These are phyloP conservation scores for Talaromyces proteolyticus DNA, from an alignment of 495 filamentous ascomycete species.

Conservation along the genomic window DNA sequence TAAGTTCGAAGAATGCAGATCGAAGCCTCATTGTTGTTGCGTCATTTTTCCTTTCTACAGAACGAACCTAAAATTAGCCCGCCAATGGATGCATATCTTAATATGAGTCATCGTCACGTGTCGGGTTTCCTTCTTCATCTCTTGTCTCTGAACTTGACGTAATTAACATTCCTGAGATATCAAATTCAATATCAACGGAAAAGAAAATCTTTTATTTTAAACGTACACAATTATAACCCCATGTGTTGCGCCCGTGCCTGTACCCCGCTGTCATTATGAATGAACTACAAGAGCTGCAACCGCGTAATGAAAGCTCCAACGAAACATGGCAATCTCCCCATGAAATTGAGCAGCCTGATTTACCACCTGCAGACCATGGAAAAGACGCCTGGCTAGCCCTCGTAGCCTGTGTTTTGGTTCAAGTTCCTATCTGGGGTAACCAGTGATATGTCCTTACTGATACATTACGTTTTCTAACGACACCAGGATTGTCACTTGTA, in stretches of 20 bases:
- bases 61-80: background rate
- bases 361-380: conserved; percentile 56
- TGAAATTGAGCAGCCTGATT: conserved; percentile 26
- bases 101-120: background rate
- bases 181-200: background rate
- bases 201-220: too few relatives aligned
- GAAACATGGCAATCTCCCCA: background rate
- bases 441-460: background rate
- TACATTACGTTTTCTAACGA: background rate
- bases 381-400: conserved; percentile 61
- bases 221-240: too few relatives aligned
- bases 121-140: background rate
- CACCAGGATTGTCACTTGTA: conserved; percentile 40
- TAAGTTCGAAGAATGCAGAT: background rate
- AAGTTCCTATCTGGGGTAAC: conserved; percentile 60
- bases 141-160: background rate
- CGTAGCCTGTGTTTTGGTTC: conserved; percentile 53
- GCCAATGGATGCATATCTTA: too few relatives aligned
- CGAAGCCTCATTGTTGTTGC: too few relatives aligned
- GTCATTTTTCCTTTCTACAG: background rate
- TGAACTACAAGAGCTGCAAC: background rate
- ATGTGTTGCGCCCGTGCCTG: background rate
- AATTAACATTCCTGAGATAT: background rate
- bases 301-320: background rate
- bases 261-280: background rate